A percentile compares a stretch with the other conserved stretches of the same genome.
Conservation (phyloP, 1,284 basidiomycete genomes). For the Hypsizygus ulmarius region DNA sequence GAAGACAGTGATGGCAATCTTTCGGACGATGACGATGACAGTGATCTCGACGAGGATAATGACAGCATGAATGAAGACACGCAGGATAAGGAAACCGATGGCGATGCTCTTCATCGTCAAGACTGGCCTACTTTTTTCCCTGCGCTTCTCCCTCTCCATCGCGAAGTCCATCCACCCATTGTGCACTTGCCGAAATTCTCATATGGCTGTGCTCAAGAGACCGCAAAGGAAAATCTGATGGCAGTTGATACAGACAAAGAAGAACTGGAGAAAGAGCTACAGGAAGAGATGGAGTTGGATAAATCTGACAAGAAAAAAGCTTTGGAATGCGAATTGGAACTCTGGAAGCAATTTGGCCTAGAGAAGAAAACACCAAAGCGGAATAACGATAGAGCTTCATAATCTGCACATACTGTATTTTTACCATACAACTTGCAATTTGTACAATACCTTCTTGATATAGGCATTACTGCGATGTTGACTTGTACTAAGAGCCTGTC, state of each 20-base stretch:
- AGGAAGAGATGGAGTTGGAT: conserved; percentile 48
- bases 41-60: conserved; percentile 1
- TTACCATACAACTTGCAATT: neutral
- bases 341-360: conserved; percentile 23
- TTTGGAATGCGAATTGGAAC: conserved; percentile 26
- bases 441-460: neutral
- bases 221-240: conserved; percentile 29
- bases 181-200: conserved; percentile 26
- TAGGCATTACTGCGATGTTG: no score
- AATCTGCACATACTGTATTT: no score
- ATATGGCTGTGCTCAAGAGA: conserved; percentile 4
- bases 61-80: conserved; percentile 16
- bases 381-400: neutral
- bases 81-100: conserved; percentile 6
- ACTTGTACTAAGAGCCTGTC: no score
- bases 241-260: conserved; percentile 42
- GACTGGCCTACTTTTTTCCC: conserved; percentile 12
- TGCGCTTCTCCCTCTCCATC: conserved; percentile 17
- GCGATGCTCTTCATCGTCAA: neutral
- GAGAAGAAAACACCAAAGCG: neutral
- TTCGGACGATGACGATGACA: conserved; percentile 10
- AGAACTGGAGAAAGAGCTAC: conserved; percentile 40
- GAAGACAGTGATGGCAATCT: conserved; percentile 3
- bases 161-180: conserved; percentile 27
- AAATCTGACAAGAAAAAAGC: conserved; percentile 32